Base-by-base conservation (phyloP, 176 grass and related monocot genomes). In the Carex cristatella region DNA sequence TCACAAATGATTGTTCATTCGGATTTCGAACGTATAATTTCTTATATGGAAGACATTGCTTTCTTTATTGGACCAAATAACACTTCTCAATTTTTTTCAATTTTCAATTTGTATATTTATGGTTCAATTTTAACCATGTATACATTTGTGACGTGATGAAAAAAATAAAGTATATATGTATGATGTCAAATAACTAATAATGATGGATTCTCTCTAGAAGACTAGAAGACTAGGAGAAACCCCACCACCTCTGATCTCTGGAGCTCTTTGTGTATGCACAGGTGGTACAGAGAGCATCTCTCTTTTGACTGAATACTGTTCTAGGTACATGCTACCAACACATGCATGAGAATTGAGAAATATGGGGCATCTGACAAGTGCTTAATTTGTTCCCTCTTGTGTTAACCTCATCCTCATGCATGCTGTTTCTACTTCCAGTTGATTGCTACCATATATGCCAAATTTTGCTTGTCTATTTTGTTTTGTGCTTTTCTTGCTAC, bases 341-440 rank as follows among this genome's bases (percentile, higher is more conserved):
- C 49, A 78, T 78, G 51, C 74, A 79, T 33, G 51, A 79, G 27
- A 79, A 79, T 58, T 33, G 51, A 79, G 27, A 79, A 79, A 79
- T 57, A 79, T 58, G 51, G 68, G 53, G 19, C 30, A 32, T 56
- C 74, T 79, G 74, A 79, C 74, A 79, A 79, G 51, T 18, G 51
- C 51, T 72, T 48, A 23, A 42, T 79, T 14, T 58, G 74, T 56
- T 35, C 74, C 74, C 74, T 79, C 74, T 58, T 58, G 11, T 18
- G 51, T 35, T 10, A 78, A 79, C 74, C 74, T 79, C 30, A 58
- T 46, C 74, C 74, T 79, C 30, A 58, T 46, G 5, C 42, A 7
- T 79, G 28, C 74, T 79, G 74, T 14, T 79, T 32, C 53, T 79
- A 79, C 74, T 79, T 53, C 13, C 74, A 35, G 74, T 79, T 79